Percentiles rank a stretch among this genome's conserved stretches.
phyloP scores from a whole-genome alignment of 2,329 filamentous ascomycete species.

The Tolypocladium pustulatum region DNA sequence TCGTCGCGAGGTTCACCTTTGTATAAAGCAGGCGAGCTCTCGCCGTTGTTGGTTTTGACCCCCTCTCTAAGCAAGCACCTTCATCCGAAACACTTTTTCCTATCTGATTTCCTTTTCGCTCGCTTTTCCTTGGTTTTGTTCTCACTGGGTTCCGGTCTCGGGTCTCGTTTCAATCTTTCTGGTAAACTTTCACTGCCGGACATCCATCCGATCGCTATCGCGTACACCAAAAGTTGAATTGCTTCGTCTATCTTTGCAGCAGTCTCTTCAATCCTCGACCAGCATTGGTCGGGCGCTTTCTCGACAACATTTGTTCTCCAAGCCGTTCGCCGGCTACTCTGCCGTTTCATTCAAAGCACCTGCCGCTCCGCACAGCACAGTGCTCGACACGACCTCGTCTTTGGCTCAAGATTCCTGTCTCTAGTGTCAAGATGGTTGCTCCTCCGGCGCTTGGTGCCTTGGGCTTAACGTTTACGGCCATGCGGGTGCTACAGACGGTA shows the following conservation, averaged over 20 bases:
- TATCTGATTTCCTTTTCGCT: background rate
- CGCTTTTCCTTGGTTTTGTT: conserved; percentile 3
- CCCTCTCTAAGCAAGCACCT: background rate
- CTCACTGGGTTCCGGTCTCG: conserved; percentile 12
- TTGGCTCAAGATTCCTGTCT: conserved; percentile 26
- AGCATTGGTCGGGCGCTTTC: background rate
- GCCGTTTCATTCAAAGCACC: conserved; percentile 30
- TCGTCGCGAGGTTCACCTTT: background rate
- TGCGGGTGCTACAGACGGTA: conserved; percentile 60
- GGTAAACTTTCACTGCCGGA: background rate
- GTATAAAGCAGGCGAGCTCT: conserved; percentile 3
- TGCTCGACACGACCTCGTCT: conserved; percentile 29
- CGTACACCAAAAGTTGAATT: background rate
- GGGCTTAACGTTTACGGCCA: conserved; percentile 66
- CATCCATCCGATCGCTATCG: background rate
- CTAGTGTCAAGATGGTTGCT: conserved; percentile 28
- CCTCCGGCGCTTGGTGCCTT: conserved; percentile 55
- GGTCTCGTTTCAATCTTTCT: conserved; percentile 11
- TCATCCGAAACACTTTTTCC: conserved; percentile 1
- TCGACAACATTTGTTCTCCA: conserved; percentile 22
- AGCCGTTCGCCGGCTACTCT: conserved; percentile 17
- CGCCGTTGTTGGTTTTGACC: background rate
- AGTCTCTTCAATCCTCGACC: conserved; percentile 1
- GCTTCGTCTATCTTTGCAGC: background rate
- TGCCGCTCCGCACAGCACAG: conserved; percentile 29